Conservation (phyloP, 371 early-diverging fungal species). For the Saksenaea vasiformis region DNA sequence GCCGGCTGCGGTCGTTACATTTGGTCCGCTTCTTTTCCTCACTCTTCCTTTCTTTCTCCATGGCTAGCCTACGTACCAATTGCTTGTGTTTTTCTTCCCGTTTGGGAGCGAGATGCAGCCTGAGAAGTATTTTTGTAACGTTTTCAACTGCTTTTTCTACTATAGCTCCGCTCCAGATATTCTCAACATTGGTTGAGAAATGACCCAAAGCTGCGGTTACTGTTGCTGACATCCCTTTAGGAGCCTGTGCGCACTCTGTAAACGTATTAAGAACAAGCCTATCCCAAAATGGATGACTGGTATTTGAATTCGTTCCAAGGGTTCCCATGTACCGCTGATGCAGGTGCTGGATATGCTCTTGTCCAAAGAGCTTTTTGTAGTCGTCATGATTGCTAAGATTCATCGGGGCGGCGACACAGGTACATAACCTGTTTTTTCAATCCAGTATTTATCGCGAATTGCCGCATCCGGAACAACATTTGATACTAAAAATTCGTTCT, state of each 20-base stretch:
- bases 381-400: neutral
- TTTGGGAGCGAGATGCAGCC: neutral
- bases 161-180: neutral
- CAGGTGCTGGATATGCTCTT: neutral
- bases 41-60: too few relatives aligned
- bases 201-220: neutral
- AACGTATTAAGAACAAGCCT: neutral
- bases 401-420: neutral
- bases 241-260: neutral
- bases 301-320: neutral
- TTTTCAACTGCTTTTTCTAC: neutral
- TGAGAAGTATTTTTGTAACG: neutral
- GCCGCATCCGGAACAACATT: neutral
- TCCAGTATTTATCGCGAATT: neutral
- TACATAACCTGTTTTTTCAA: neutral
- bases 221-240: neutral
- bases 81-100: neutral
- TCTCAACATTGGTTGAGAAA: neutral
- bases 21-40: too few relatives aligned
- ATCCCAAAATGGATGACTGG: neutral
- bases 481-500: neutral
- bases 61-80: too few relatives aligned
- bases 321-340: neutral
- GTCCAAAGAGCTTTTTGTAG: neutral
- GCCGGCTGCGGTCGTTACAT: too few relatives aligned